These are phyloP conservation scores for Jaenimonas drosophilae DNA, from an alignment of 208 protist genomes.

Conservation along the genomic window DNA sequence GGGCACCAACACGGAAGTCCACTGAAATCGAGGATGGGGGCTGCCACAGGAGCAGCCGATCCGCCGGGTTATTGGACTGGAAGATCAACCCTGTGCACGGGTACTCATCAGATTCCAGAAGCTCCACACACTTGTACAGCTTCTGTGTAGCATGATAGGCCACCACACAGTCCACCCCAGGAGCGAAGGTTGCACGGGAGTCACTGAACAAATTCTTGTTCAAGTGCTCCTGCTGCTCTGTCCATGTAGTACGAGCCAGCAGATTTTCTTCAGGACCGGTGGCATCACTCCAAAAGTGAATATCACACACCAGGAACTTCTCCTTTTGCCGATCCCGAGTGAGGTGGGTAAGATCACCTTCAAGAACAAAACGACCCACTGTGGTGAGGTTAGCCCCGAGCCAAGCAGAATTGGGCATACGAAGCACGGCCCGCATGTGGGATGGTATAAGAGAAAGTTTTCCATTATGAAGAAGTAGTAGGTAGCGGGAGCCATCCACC, in stretches of 20 bases:
- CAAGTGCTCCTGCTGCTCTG: constrained; percentile 47
- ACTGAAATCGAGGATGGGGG: constrained; percentile 52
- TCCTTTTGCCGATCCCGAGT: constrained; percentile 36
- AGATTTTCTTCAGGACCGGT: constrained; percentile 25
- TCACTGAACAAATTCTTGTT: constrained; percentile 34
- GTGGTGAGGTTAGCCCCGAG: constrained; percentile 30
- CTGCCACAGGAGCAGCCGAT: constrained; percentile 63
- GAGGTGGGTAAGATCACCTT: constrained; percentile 55
- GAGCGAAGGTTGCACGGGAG: constrained; percentile 22
- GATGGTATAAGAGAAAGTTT: constrained; percentile 67
- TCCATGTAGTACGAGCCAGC: constrained; percentile 49
- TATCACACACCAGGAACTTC: constrained; percentile 68
- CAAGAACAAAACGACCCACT: constrained; percentile 49
- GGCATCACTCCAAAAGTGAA: constrained; percentile 62
- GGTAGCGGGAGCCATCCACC: constrained; percentile 39
- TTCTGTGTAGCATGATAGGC: constrained; percentile 48
- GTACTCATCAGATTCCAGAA: constrained; percentile 64
- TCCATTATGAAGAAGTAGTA: constrained; percentile 35
- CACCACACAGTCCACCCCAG: constrained; percentile 43
- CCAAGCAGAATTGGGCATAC: constrained; percentile 45
- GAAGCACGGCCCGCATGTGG: constrained; percentile 68
- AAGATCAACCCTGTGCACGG: constrained; percentile 66
- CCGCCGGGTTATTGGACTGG: constrained; percentile 40
- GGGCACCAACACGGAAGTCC: constrained; percentile 64
- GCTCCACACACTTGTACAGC: constrained; percentile 25